Percentiles rank a stretch among this genome's conserved stretches.
Evolutionary conservation across 1,284 basidiomycete genomes (phyloP).

Genomic region (Ustilago bromivora): DNA sequence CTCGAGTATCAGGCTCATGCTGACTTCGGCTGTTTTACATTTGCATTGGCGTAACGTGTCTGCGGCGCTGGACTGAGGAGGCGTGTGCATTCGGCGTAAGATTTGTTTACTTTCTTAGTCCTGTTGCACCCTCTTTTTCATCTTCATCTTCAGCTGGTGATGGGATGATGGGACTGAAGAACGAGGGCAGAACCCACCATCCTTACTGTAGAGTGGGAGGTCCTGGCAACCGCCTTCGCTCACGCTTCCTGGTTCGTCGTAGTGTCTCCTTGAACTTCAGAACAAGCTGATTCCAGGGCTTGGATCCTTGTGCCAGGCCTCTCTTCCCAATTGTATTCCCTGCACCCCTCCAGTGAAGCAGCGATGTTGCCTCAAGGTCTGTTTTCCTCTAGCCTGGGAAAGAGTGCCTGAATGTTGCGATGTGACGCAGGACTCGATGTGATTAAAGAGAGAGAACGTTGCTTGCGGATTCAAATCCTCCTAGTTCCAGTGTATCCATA

Average conservation of each 20-base stretch:
- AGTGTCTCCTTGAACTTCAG: too few species aligned
- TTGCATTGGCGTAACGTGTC: not conserved
- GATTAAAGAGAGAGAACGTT: too few species aligned
- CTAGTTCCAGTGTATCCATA: too few species aligned
- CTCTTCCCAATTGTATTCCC: too few species aligned
- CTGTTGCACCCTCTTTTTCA: slow-evolving; percentile 12
- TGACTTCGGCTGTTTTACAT: not conserved
- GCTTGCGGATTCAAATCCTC: too few species aligned
- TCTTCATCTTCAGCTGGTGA: not conserved
- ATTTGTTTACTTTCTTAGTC: not conserved
- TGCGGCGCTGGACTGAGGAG: slow-evolving; percentile 8
- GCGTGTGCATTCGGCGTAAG: not conserved
- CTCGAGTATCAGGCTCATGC: not conserved
- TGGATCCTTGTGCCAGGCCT: too few species aligned
- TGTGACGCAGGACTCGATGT: too few species aligned
- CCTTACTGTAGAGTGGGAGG: not conserved
- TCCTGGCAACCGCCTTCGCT: not conserved
- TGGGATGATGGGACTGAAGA: not conserved
- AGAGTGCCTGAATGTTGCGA: too few species aligned
- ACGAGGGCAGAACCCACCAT: slow-evolving; percentile 15
- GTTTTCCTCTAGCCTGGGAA: too few species aligned
- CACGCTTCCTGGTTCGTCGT: not conserved
- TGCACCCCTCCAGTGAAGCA: too few species aligned
- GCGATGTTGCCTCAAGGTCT: too few species aligned
- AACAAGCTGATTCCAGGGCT: not conserved